These are phyloP conservation scores for Peronospora farinosa DNA, from an alignment of 352 stramenopile species.

Conservation along the genomic window DNA sequence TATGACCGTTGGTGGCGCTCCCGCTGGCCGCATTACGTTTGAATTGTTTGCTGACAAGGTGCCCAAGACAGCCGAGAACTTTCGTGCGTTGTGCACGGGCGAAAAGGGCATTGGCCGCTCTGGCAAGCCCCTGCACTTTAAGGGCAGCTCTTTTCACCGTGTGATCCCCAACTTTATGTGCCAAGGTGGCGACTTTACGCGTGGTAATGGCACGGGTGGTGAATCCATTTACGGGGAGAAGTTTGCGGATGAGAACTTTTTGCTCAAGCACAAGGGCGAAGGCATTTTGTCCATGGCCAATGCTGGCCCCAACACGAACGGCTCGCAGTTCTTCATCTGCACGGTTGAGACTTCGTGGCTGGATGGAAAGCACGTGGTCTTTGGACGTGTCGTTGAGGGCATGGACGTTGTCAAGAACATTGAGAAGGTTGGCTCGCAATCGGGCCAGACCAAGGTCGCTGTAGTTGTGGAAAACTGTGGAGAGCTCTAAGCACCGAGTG, in stretches of 20 bases:
- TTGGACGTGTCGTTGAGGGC: constrained; percentile 94
- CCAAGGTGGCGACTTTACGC: constrained; percentile 96
- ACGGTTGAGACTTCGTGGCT: constrained; percentile 87
- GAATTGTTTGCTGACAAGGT: constrained; percentile 86
- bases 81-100: constrained; percentile 96
- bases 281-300: constrained; percentile 96
- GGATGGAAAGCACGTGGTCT: constrained; percentile 90
- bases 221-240: constrained; percentile 93
- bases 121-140: constrained; percentile 80
- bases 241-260: constrained; percentile 97
- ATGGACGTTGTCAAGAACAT: constrained; percentile 98
- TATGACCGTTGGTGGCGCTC: constrained; percentile 91
- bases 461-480: constrained; percentile 95
- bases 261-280: constrained; percentile 83
- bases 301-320: constrained; percentile 94
- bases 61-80: constrained; percentile 97
- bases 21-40: constrained; percentile 87
- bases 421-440: constrained; percentile 91
- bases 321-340: constrained; percentile 96
- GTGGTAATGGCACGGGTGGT: constrained; percentile 86
- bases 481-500: constrained; percentile 56
- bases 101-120: constrained; percentile 88
- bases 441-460: constrained; percentile 82
- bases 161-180: constrained; percentile 93
- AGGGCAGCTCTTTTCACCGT: constrained; percentile 88